Base-by-base conservation (phyloP, 192 early-diverging fungal genomes). In the Linnemannia schmuckeri region DNA sequence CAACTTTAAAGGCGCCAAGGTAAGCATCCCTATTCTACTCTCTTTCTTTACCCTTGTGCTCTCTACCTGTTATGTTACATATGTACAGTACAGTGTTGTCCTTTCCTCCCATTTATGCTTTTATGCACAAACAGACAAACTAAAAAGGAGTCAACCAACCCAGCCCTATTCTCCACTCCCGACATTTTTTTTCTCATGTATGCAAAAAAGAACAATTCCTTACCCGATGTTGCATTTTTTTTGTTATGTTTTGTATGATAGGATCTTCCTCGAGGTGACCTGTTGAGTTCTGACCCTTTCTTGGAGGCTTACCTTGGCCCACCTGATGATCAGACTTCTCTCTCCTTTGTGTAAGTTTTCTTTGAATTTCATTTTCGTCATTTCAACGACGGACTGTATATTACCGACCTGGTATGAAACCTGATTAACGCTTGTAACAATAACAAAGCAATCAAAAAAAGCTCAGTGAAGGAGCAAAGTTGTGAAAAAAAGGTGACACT, bases 231-330 rank as follows among this genome's bases (percentile, higher is more conserved):
- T 33, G 27, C 61, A 66, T 66, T 18, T 54, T 18, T 54, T 37
- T 82, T 10, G n/a, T 74, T 47, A 20, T 66, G 13, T 35, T 5
- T 30, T 22, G n/a, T 40, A 66, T 18, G 40, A 41, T 72, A 79
- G 77, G 77, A 72, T 13, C 70, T 79, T 71, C 47, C 77, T n/a
- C 69, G 77, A 37, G 77, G 69, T 6, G 70, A 79, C 40, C 49
- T 79, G 17, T 52, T 79, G 13, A 79, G 77, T 37, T 79, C 77
- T 15, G 77, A 79, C n/a, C 77, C 77, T 30, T 79, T 79, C 70
- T 49, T 79, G 22, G 77, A 79, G 49, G 77, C 70, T 2, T 79
- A 71, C 41, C 40, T 79, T 37, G 68, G 77, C 30, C 30, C 66
- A 20, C 77, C 77, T 12, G 66, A 78, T 6, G 42, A 78, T 46